A percentile compares a stretch with the other conserved stretches of the same genome.
Evolutionary conservation across 2,329 filamentous ascomycete genomes (phyloP).

Genomic region (Ceratocystis diversiconidia): DNA sequence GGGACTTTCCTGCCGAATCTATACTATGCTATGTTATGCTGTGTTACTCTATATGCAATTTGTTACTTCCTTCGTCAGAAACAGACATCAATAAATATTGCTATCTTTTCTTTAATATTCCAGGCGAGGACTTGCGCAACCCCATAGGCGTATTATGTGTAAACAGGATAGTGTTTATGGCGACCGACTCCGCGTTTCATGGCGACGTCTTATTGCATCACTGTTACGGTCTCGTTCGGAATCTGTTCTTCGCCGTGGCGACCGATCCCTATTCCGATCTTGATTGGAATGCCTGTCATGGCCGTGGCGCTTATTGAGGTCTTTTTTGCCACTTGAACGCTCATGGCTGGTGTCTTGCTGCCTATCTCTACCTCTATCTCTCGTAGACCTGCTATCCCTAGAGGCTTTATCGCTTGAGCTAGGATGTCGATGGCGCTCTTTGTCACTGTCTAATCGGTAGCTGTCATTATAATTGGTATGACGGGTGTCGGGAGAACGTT

Average conservation of each 20-base stretch:
- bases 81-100: background rate
- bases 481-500: background rate
- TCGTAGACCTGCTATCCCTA: background rate
- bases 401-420: background rate
- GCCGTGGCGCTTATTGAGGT: slow-evolving; percentile 23
- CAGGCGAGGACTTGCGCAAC: background rate
- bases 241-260: slow-evolving; percentile 17
- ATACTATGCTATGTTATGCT: slow-evolving; percentile 7
- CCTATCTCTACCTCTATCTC: background rate
- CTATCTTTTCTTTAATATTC: background rate
- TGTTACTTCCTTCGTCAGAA: slow-evolving; percentile 1
- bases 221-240: slow-evolving; percentile 17
- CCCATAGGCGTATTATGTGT: background rate
- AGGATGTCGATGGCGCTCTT: background rate
- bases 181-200: slow-evolving; percentile 11
- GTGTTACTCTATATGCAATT: background rate
- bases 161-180: background rate
- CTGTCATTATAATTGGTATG: background rate
- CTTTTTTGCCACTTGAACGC: slow-evolving; percentile 15
- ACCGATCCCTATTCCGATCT: slow-evolving; percentile 21
- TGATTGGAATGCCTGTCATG: slow-evolving; percentile 19
- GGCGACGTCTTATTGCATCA: slow-evolving; percentile 19
- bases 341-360: background rate
- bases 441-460: background rate
- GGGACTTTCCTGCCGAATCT: slow-evolving; percentile 7